Evolutionary conservation across 441 rosid species (phyloP), one percentile per base, ranked within the genome.

Genomic region (Raphanus hybrid): DNA sequence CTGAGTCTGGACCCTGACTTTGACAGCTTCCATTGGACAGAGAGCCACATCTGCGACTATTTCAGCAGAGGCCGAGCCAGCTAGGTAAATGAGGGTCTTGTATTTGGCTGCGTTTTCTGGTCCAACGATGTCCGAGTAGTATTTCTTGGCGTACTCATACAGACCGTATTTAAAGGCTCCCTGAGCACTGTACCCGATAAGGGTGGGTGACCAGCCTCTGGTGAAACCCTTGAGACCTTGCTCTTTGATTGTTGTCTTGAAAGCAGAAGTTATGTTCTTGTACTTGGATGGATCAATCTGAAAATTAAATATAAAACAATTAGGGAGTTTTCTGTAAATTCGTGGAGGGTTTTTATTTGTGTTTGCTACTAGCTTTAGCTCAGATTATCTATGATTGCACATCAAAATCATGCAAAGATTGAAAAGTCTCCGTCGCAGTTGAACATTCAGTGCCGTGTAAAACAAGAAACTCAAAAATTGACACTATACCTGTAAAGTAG

Each of bases 11-110:
- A 90, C 90, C 29, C 95, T 85, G 62, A 90, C 90, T 84, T 90
- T 90, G 69, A 90, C 90, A 10, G 95, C 95, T 78, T 90, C 92
- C 77, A 90, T 83, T 12, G 95, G 95, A 81, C 92, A 90, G 3
- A 90, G 92, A 43, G 89, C 91, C 61, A 90, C 75, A 85, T 81
- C 95, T 60, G 95, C 92, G 14, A 90, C 88, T 60, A 89, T 67
- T 73, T 90, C 95, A 15, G 92, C 91, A 15, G 95, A 89, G 41
- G 91, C 95, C 0, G 95, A 87, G 63, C 96, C 90, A 3, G 96
- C 92, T 1, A 90, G 87, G 81, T 90, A 89, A 50, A 90, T 87
- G 71, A 90, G 77, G 61, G 91, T 89, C 75, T 90, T 90, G 80
- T 89, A 87, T 83, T 87, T 90, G 82, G 84, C 58, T 14, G 96